A percentile compares a stretch with the other conserved stretches of the same genome.
phyloP scores from a whole-genome alignment of 2,329 filamentous ascomycete genomes.

The Cladosporium austrohemisphaericum region DNA sequence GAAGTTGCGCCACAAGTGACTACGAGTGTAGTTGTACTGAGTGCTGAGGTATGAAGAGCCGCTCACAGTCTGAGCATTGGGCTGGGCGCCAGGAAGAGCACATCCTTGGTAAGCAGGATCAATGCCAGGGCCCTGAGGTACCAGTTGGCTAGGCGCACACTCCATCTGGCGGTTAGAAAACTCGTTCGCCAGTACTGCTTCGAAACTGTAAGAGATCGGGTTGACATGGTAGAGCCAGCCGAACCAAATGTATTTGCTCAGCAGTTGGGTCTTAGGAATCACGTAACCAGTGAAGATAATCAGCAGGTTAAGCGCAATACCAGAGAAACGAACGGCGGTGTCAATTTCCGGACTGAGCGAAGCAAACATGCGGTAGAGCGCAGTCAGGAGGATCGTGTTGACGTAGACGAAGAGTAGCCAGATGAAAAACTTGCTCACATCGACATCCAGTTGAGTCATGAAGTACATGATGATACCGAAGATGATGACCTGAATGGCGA shows the following conservation, averaged over 20 bases:
- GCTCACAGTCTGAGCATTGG: slow-evolving; percentile 49
- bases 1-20: slow-evolving; percentile 68
- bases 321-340: slow-evolving; percentile 62
- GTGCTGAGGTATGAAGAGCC: slow-evolving; percentile 54
- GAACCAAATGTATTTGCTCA: slow-evolving; percentile 61
- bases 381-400: slow-evolving; percentile 59
- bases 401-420: slow-evolving; percentile 62
- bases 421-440: slow-evolving; percentile 63
- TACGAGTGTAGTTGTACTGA: slow-evolving; percentile 55
- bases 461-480: slow-evolving; percentile 66
- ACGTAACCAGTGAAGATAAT: slow-evolving; percentile 64
- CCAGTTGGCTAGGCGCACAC: slow-evolving; percentile 57
- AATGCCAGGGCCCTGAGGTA: slow-evolving; percentile 56
- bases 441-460: slow-evolving; percentile 56
- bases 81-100: slow-evolving; percentile 54
- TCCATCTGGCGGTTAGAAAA: slow-evolving; percentile 55
- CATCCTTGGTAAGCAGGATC: slow-evolving; percentile 60
- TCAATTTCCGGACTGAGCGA: slow-evolving; percentile 62
- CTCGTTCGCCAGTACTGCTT: slow-evolving; percentile 65
- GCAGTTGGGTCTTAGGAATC: slow-evolving; percentile 61
- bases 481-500: slow-evolving; percentile 56
- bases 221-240: slow-evolving; percentile 57
- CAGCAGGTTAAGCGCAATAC: slow-evolving; percentile 59
- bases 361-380: slow-evolving; percentile 65
- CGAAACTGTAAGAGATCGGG: slow-evolving; percentile 59